A percentile compares a stretch with the other conserved stretches of the same genome.
phyloP scores from a whole-genome alignment of 306 rosid genomes.

The Luffa acutangula region DNA sequence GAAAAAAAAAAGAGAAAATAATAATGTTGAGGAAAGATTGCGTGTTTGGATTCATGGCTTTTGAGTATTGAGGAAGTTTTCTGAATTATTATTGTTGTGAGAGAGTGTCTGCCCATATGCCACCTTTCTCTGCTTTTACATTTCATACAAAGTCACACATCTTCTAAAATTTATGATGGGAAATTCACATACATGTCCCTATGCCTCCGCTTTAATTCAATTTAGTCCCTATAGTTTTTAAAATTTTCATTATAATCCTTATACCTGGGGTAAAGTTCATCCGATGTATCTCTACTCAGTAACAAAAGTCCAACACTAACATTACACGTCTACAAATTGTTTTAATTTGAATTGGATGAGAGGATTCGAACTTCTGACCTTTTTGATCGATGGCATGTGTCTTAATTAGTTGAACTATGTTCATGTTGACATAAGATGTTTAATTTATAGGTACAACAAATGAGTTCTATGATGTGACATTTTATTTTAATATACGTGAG shows the following conservation, averaged over 20 bases:
- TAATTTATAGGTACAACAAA: too few species aligned
- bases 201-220: too few species aligned
- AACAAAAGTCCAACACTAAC: background rate
- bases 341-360: too few species aligned
- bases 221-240: too few species aligned
- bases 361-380: too few species aligned
- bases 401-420: too few species aligned
- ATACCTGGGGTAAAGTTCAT: too few species aligned
- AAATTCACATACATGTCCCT: background rate
- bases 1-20: background rate
- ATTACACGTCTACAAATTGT: background rate
- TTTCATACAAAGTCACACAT: background rate
- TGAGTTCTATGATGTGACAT: background rate
- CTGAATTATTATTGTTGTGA: background rate
- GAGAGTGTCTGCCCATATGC: background rate
- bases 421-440: too few species aligned
- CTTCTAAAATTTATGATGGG: background rate
- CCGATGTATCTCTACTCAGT: background rate
- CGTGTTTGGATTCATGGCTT: background rate
- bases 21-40: background rate
- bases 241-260: background rate
- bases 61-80: slow-evolving; percentile 1
- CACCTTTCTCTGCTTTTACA: background rate
- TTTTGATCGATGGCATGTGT: too few species aligned
- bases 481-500: too few species aligned